A percentile compares a stretch with the other conserved stretches of the same genome.
phyloP scores from a whole-genome alignment of 345 rosid species.

The Corchorus olitorius region DNA sequence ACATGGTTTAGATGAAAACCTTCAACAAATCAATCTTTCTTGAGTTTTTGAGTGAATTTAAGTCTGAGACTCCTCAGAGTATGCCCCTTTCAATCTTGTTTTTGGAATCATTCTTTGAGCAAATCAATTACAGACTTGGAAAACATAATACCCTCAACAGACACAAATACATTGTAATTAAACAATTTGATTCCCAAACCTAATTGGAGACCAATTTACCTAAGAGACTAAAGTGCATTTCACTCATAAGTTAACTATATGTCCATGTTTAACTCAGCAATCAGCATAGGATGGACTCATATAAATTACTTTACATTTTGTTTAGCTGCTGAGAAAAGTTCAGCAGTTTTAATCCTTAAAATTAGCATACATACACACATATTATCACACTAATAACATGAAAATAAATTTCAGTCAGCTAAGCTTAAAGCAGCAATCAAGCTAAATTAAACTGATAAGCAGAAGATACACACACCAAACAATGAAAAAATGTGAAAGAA shows the following conservation, averaged over 20 bases:
- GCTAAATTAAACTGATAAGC: neutral
- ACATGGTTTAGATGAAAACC: neutral
- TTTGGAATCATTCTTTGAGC: neutral
- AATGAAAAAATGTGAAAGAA: neutral
- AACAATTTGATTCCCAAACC: neutral
- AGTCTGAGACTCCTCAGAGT: neutral
- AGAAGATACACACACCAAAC: constrained; percentile 10
- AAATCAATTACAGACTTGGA: neutral
- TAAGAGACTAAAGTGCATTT: neutral
- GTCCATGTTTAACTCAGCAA: neutral
- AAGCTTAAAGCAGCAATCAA: constrained; percentile 13
- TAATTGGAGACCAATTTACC: neutral
- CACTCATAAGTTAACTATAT: neutral
- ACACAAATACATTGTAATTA: neutral
- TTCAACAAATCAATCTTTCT: neutral
- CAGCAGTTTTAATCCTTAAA: neutral
- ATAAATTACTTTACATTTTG: neutral
- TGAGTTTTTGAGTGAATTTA: neutral
- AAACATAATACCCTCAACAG: neutral
- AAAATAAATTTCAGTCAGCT: neutral
- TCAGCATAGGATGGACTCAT: neutral
- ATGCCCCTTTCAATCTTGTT: neutral
- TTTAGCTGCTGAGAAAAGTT: constrained; percentile 5
- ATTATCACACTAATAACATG: neutral
- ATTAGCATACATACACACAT: neutral